A percentile compares a stretch with the other conserved stretches of the same genome.
Evolutionary conservation across 2,329 filamentous ascomycete species (phyloP).

Genomic region (Aspergillus oerlinghausenensis): DNA sequence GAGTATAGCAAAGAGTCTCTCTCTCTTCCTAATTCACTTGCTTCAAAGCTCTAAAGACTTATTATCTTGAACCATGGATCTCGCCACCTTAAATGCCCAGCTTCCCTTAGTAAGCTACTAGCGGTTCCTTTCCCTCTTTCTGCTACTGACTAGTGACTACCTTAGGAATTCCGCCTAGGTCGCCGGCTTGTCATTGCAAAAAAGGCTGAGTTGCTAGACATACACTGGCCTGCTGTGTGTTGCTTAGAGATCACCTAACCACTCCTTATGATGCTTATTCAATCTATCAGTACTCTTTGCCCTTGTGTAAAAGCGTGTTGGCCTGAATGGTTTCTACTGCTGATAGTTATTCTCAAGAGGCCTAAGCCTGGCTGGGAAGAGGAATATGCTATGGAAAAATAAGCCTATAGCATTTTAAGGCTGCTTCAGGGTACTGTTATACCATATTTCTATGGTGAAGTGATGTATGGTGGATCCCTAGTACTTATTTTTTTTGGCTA

Average conservation of each 20-base stretch:
- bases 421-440: slow-evolving; percentile 2
- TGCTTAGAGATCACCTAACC: neutral
- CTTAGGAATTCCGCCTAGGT: slow-evolving; percentile 1
- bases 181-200: neutral
- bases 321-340: neutral
- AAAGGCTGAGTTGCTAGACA: slow-evolving; percentile 1
- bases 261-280: neutral
- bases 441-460: slow-evolving; percentile 1
- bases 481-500: neutral
- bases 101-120: slow-evolving; percentile 3
- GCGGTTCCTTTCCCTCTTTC: neutral
- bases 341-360: slow-evolving; percentile 2
- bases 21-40: slow-evolving; percentile 1
- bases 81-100: neutral
- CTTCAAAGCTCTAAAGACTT: neutral
- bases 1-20: no score
- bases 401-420: neutral
- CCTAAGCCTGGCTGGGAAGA: slow-evolving; percentile 2
- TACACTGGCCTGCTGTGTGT: neutral
- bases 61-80: slow-evolving; percentile 1
- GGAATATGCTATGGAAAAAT: neutral
- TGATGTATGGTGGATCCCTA: neutral
- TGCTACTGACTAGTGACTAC: neutral
- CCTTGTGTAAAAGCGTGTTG: neutral
- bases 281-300: neutral